These are phyloP conservation scores for Austropuccinia psidii DNA, from an alignment of 1,284 basidiomycete species.

Conservation along the genomic window DNA sequence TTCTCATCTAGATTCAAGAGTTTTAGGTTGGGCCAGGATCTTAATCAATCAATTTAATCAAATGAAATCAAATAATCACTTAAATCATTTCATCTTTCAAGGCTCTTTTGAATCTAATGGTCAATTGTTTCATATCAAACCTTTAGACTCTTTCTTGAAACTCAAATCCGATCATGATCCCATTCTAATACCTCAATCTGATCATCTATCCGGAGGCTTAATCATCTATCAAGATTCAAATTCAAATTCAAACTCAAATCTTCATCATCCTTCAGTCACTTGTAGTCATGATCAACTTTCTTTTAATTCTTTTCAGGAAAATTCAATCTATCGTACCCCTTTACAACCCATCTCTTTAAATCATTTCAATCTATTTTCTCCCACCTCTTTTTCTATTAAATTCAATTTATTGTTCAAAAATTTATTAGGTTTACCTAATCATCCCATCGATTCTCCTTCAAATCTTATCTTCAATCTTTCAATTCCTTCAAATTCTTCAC, in stretches of 20 bases:
- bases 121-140: slow-evolving; percentile 64
- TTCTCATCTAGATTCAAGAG: slow-evolving; percentile 13
- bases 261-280: slow-evolving; percentile 27
- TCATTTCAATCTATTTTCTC: too few species aligned
- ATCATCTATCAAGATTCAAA: slow-evolving; percentile 62
- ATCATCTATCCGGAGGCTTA: slow-evolving; percentile 52
- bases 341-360: slow-evolving; percentile 36
- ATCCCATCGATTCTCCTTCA: slow-evolving; percentile 48
- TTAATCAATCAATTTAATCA: slow-evolving; percentile 30
- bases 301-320: slow-evolving; percentile 61
- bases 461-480: background rate
- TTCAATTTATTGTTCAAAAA: slow-evolving; percentile 41
- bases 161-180: slow-evolving; percentile 57
- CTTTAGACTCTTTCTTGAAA: slow-evolving; percentile 62
- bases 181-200: slow-evolving; percentile 32
- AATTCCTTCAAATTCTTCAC: background rate
- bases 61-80: slow-evolving; percentile 28
- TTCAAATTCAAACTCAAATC: slow-evolving; percentile 46
- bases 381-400: background rate
- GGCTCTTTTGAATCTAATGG: slow-evolving; percentile 66
- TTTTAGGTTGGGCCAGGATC: slow-evolving; percentile 41
- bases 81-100: slow-evolving; percentile 54
- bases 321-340: slow-evolving; percentile 51
- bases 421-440: slow-evolving; percentile 42
- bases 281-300: slow-evolving; percentile 64